Evolutionary conservation across 768 basidiomycete genomes (phyloP), one percentile per base, ranked within the genome.

Genomic region (Xerocomus potaroensis): DNA sequence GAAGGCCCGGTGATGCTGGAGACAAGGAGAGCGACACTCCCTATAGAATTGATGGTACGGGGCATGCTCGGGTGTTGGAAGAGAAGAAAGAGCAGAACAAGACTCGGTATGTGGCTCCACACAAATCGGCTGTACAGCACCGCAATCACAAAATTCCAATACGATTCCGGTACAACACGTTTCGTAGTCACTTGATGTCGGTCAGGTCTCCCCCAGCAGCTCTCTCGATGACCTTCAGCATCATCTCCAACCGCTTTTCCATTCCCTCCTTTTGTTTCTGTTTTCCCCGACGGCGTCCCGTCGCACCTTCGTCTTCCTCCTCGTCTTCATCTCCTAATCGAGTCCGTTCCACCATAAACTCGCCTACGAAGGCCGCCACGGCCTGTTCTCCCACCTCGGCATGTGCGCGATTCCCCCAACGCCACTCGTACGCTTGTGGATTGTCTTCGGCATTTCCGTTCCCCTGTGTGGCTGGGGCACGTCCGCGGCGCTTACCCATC

Each of bases 351-450:
- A 59, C 48, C 85, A 91, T 90, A 56, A 93, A 87, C 56, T 88
- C 82, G 2, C 82, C 81, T 2, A 95, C 73, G 57, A 95, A 95
- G 45, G 68, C 69, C 1, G 82, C 87, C 8, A 93, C 70, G 11
- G 73, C 82, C 48, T 74, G 67, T 65, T 97, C 94, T 2, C 89
- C 85, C 4, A 96, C 79, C 66, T 97, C 94, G 26, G 79, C 79
- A 31, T 84, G 77, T 4, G 91, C 83, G 23, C 88, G 75, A 19
- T 77, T 69, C 5, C 91, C 92, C 93, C 92, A 96, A 19, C 80
- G 77, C 90, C 87, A 91, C 59, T 91, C 87, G 49, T 72, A 78
- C 24, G 69, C 47, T 2, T 48, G 49, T n/a, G 49, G 37, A 14
- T 29, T 29, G 15, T 55, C 51, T 21, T 69, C 69, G 19, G 62